These are phyloP conservation scores for Ensete ventricosum DNA, from an alignment of 176 grass and related monocot species.

Conservation along the genomic window DNA sequence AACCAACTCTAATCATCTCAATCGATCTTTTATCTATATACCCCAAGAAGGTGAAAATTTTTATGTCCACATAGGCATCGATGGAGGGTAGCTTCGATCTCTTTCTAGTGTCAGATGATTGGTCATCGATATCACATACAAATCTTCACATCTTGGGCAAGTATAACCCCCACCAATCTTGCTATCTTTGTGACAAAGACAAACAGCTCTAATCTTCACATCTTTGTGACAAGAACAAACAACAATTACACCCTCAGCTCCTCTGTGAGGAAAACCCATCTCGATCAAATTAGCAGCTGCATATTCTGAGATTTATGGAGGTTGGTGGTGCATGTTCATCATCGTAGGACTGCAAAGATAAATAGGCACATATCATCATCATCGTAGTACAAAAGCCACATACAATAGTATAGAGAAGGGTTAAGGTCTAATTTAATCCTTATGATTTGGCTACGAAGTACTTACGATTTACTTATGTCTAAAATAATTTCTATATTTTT, in stretches of 20 bases:
- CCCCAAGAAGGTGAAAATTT: no score
- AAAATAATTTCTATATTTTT: no score
- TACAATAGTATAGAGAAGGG: background rate
- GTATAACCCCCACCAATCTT: conserved; percentile 85
- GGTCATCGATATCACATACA: no score
- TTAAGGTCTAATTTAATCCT: no score
- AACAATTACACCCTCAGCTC: conserved; percentile 79
- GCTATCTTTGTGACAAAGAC: conserved; percentile 89
- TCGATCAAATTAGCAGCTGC: conserved; percentile 86
- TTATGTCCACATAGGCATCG: no score
- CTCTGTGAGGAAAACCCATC: conserved; percentile 98
- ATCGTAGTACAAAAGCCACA: background rate
- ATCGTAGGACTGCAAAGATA: conserved; percentile 59
- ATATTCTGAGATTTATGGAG: conserved; percentile 93
- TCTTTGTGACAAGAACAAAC: conserved; percentile 99
- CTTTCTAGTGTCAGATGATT: no score
- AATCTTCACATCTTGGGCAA: conserved; percentile 56
- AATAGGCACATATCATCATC: conserved; percentile 4
- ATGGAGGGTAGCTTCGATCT: no score
- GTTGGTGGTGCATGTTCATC: conserved; percentile 84
- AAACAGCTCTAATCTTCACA: conserved; percentile 76
- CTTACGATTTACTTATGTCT: no score
- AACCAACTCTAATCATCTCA: no score
- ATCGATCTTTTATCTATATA: no score
- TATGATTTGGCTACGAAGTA: no score